phyloP scores from a whole-genome alignment of 1,139 yeast genomes.

The Zygosaccharomyces pseudobailii region DNA sequence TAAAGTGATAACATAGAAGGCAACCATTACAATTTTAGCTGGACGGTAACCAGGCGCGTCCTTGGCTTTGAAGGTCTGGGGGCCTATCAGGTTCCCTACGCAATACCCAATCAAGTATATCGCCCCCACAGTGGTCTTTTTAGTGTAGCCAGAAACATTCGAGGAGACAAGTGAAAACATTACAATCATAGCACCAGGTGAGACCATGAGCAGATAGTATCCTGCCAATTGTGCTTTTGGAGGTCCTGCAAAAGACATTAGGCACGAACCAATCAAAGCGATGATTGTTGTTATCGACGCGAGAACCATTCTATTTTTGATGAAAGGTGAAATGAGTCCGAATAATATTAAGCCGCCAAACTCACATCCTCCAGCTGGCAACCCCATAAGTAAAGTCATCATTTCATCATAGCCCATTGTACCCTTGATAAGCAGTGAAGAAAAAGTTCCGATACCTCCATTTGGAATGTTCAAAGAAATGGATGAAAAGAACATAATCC shows the following conservation, averaged over 20 bases:
- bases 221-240: conserved; percentile 15
- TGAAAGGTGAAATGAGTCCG: conserved; percentile 26
- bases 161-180: conserved; percentile 36
- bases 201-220: conserved; percentile 4
- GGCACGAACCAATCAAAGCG: conserved; percentile 3
- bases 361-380: conserved; percentile 42
- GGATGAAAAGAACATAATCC: conserved; percentile 37
- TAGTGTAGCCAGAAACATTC: conserved; percentile 58
- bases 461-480: conserved; percentile 38
- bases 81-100: conserved; percentile 54
- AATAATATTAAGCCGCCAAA: conserved; percentile 29
- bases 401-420: conserved; percentile 30
- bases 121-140: conserved; percentile 44
- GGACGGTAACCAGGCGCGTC: conserved; percentile 44
- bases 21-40: conserved; percentile 44
- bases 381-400: conserved; percentile 36
- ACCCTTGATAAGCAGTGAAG: conserved; percentile 38
- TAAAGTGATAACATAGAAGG: conserved; percentile 30
- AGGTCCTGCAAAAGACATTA: conserved; percentile 29
- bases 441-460: conserved; percentile 37
- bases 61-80: conserved; percentile 45
- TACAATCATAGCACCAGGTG: conserved; percentile 2
- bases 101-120: conserved; percentile 51
- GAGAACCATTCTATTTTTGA: conserved; percentile 22
- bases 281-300: conserved; percentile 36